These are phyloP conservation scores for Fusarium chlamydosporum DNA, from an alignment of 2,329 filamentous ascomycete species.

Conservation along the genomic window DNA sequence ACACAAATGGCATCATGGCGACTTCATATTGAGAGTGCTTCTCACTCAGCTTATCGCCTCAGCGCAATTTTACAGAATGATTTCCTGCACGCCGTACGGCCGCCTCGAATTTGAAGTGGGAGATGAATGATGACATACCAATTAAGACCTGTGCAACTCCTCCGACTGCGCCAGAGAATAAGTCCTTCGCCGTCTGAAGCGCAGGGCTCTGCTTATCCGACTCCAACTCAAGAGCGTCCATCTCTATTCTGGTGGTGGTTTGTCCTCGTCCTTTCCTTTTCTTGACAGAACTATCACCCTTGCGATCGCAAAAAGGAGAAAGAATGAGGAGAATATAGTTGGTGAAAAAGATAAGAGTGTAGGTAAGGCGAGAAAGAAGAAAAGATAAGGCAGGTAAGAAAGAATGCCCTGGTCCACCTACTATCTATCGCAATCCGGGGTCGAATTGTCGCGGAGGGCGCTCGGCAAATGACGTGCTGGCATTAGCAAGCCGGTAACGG, in stretches of 20 bases:
- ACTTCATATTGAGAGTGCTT: conserved; percentile 28
- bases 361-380: not conserved
- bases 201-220: conserved; percentile 54
- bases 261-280: not conserved
- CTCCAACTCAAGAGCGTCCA: conserved; percentile 57
- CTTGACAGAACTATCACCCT: not conserved
- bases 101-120: not conserved
- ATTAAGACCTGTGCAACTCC: conserved; percentile 94
- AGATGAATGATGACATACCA: conserved; percentile 65
- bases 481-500: conserved; percentile 52
- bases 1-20: not conserved
- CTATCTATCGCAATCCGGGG: conserved; percentile 48
- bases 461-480: conserved; percentile 51
- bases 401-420: conserved; percentile 2
- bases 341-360: conserved; percentile 16
- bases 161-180: conserved; percentile 90
- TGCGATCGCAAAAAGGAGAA: not conserved
- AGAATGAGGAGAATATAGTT: not conserved
- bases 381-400: conserved; percentile 21
- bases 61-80: conserved; percentile 54
- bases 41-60: conserved; percentile 4
- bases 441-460: conserved; percentile 42
- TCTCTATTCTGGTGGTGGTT: conserved; percentile 21
- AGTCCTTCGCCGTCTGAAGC: conserved; percentile 83
- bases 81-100: not conserved